A percentile compares a stretch with the other conserved stretches of the same genome.
These are phyloP conservation scores for Acanthamoeba healyi DNA, from an alignment of 208 protist genomes.

Conservation along the genomic window DNA sequence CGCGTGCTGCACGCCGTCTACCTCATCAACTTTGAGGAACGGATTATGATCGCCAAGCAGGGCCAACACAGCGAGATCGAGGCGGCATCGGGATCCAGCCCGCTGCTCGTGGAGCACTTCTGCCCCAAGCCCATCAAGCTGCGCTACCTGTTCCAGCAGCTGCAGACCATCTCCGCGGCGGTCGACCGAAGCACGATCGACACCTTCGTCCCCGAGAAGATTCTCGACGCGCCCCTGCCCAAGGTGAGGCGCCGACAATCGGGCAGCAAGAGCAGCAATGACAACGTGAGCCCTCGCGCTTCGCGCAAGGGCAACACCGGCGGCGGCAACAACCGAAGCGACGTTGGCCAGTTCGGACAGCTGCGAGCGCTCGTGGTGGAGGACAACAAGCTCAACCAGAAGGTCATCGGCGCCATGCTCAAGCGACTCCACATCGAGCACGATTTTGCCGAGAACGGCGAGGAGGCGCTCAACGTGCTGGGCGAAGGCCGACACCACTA, in stretches of 20 bases:
- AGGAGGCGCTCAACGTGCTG: neutral
- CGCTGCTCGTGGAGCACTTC: neutral
- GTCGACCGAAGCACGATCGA: neutral
- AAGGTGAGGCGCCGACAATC: neutral
- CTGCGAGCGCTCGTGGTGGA: neutral
- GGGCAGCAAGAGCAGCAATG: too few relatives aligned
- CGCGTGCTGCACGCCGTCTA: neutral
- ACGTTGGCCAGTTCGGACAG: neutral
- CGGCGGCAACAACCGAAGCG: neutral
- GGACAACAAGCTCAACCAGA: constrained; percentile 52
- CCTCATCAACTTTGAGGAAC: constrained; percentile 28
- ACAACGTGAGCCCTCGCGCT: neutral
- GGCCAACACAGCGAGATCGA: neutral
- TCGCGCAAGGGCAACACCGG: neutral
- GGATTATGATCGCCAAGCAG: neutral
- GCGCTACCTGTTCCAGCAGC: constrained; percentile 1
- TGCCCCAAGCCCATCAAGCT: constrained; percentile 23
- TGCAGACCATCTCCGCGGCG: neutral
- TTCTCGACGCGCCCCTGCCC: neutral
- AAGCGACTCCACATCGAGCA: neutral
- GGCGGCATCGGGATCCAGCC: neutral
- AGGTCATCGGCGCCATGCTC: constrained; percentile 22
- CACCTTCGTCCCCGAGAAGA: neutral
- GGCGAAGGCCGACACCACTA: neutral
- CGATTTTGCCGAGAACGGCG: constrained; percentile 11